A percentile compares a stretch with the other conserved stretches of the same genome.
Evolutionary conservation across 345 rosid species (phyloP).

Genomic region (Moricandia moricandioides): DNA sequence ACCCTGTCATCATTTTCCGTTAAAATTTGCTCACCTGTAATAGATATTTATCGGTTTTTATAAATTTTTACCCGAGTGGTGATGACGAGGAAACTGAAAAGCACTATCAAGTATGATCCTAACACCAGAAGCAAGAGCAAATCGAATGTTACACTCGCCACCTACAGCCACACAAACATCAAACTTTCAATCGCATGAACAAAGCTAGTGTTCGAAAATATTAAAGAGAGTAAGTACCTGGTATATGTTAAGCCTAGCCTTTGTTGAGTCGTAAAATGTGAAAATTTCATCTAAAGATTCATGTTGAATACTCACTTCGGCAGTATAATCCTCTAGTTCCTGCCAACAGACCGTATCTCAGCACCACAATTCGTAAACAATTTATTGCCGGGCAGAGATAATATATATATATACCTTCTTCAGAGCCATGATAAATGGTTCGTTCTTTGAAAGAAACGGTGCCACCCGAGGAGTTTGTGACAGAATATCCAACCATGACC

Average conservation of each 20-base stretch:
- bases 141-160: constrained; percentile 97
- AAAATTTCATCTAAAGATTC: constrained; percentile 80
- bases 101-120: constrained; percentile 87
- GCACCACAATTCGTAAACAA: constrained; percentile 8
- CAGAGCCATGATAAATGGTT: constrained; percentile 74
- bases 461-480: constrained; percentile 94
- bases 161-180: constrained; percentile 44
- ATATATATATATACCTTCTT: constrained; percentile 42
- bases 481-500: constrained; percentile 83
- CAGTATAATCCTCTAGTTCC: constrained; percentile 83
- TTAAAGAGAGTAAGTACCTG: constrained; percentile 53
- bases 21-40: not conserved
- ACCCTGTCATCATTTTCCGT: constrained; percentile 54
- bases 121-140: constrained; percentile 83
- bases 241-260: constrained; percentile 73
- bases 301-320: constrained; percentile 73
- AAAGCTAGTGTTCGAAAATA: not conserved
- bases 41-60: not conserved
- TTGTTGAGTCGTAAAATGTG: constrained; percentile 84
- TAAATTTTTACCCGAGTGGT: constrained; percentile 73
- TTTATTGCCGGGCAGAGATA: too few relatives aligned
- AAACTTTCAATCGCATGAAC: not conserved
- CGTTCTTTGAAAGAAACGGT: constrained; percentile 85
- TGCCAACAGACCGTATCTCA: constrained; percentile 35
- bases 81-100: constrained; percentile 89